Conservation (phyloP, 805 yeast genomes). For the Suhomyces vadensis region DNA sequence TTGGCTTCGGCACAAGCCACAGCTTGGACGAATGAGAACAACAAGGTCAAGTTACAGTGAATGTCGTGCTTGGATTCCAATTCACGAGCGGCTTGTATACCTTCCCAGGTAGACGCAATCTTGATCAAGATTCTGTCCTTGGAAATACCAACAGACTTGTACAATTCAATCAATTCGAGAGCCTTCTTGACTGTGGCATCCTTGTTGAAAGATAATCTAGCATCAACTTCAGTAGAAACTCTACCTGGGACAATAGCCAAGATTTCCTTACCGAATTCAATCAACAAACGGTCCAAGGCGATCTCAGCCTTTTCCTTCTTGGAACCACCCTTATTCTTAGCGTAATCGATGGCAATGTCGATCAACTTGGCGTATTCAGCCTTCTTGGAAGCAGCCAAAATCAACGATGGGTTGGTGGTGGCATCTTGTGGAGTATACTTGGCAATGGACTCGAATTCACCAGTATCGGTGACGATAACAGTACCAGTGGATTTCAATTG, state of each 20-base stretch:
- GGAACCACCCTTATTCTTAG: constrained; percentile 60
- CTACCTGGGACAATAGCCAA: constrained; percentile 96
- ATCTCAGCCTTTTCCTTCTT: constrained; percentile 69
- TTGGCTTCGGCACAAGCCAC: constrained; percentile 98
- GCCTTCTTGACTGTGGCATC: constrained; percentile 95
- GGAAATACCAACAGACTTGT: constrained; percentile 78
- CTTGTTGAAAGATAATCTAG: constrained; percentile 94
- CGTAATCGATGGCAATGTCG: constrained; percentile 88
- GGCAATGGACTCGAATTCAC: constrained; percentile 97
- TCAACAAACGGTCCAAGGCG: constrained; percentile 90
- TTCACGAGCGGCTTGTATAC: constrained; percentile 97
- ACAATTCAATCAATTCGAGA: constrained; percentile 80
- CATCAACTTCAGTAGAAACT: constrained; percentile 99
- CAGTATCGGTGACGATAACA: constrained; percentile 96
- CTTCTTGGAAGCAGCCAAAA: constrained; percentile 92
- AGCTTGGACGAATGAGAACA: constrained; percentile 96
- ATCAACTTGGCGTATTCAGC: constrained; percentile 85
- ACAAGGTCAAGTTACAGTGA: constrained; percentile 92
- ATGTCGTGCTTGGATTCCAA: constrained; percentile 87
- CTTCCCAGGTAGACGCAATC: constrained; percentile 98
- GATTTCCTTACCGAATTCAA: constrained; percentile 94
- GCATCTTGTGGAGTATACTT: constrained; percentile 99
- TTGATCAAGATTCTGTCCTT: constrained; percentile 93
- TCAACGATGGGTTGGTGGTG: constrained; percentile 97
- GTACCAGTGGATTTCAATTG: constrained; percentile 95